phyloP scores from a whole-genome alignment of 164 flowering plant genomes.

The Dillenia turbinata region DNA sequence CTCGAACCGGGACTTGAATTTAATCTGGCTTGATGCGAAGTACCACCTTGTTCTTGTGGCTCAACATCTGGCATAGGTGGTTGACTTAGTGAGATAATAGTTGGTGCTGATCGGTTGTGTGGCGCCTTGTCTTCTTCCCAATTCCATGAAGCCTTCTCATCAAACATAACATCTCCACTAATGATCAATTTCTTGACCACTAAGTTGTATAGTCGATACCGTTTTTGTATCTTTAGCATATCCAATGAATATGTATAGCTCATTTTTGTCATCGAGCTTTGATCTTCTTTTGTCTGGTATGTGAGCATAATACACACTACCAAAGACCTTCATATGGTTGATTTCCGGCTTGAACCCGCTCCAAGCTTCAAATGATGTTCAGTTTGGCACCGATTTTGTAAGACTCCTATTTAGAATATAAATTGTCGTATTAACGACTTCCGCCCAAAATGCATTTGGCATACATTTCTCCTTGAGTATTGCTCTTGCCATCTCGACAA shows the following conservation, averaged over 20 bases:
- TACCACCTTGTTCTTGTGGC: no score
- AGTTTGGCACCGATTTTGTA: background rate
- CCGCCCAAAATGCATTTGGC: conserved; percentile 7
- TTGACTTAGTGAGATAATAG: background rate
- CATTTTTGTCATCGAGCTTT: conserved; percentile 3
- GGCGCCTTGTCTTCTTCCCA: no score
- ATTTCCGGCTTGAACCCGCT: background rate
- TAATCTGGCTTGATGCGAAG: background rate
- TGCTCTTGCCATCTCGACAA: conserved; percentile 7
- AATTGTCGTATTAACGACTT: background rate
- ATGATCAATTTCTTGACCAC: background rate
- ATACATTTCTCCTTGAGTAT: conserved; percentile 5
- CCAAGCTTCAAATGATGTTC: conserved; percentile 9
- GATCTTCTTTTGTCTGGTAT: background rate
- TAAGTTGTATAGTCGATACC: no score
- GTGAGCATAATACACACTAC: conserved; percentile 1
- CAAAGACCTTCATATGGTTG: background rate
- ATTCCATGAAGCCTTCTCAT: background rate
- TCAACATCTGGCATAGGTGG: no score
- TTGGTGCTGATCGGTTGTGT: background rate
- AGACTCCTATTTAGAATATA: background rate
- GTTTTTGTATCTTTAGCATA: conserved; percentile 1
- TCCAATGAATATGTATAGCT: conserved; percentile 3
- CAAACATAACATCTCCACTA: background rate
- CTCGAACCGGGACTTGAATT: background rate